Conservation (phyloP, 2,329 filamentous ascomycete species). For the Calonectria ilicicola region DNA sequence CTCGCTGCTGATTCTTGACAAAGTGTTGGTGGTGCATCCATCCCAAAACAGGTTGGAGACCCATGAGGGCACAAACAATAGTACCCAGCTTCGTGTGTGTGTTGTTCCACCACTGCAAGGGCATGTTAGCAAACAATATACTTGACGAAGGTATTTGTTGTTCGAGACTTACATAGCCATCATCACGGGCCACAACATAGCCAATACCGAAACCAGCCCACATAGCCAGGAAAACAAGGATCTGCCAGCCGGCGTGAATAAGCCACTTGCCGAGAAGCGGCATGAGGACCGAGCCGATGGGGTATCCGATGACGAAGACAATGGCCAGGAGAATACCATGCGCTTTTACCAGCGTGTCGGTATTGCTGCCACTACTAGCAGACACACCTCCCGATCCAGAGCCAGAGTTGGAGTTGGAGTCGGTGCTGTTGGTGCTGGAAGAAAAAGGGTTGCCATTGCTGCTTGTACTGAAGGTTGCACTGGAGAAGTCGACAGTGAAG, state of each 20-base stretch:
- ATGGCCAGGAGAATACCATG: slow-evolving; percentile 73
- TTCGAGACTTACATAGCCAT: slow-evolving; percentile 54
- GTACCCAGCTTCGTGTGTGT: slow-evolving; percentile 69
- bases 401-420: slow-evolving; percentile 4
- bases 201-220: slow-evolving; percentile 72
- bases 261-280: slow-evolving; percentile 68
- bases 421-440: slow-evolving; percentile 26
- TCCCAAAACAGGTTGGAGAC: slow-evolving; percentile 70
- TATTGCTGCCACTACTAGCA: slow-evolving; percentile 31
- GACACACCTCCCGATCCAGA: slow-evolving; percentile 22
- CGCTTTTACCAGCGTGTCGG: slow-evolving; percentile 49
- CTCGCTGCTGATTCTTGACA: slow-evolving; percentile 59
- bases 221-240: slow-evolving; percentile 66
- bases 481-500: slow-evolving; percentile 62
- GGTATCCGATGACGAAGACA: slow-evolving; percentile 69
- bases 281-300: slow-evolving; percentile 71
- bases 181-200: slow-evolving; percentile 58
- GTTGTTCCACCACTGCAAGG: slow-evolving; percentile 61
- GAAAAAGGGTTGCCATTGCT: slow-evolving; percentile 62
- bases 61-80: slow-evolving; percentile 64
- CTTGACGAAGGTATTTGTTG: slow-evolving; percentile 3
- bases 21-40: slow-evolving; percentile 68
- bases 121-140: slow-evolving; percentile 31
- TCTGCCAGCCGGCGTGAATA: slow-evolving; percentile 69
- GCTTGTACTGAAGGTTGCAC: slow-evolving; percentile 59